Evolutionary conservation across 306 rosid species (phyloP), one percentile per base, ranked within the genome.

Genomic region (Sicyos baderoa): DNA sequence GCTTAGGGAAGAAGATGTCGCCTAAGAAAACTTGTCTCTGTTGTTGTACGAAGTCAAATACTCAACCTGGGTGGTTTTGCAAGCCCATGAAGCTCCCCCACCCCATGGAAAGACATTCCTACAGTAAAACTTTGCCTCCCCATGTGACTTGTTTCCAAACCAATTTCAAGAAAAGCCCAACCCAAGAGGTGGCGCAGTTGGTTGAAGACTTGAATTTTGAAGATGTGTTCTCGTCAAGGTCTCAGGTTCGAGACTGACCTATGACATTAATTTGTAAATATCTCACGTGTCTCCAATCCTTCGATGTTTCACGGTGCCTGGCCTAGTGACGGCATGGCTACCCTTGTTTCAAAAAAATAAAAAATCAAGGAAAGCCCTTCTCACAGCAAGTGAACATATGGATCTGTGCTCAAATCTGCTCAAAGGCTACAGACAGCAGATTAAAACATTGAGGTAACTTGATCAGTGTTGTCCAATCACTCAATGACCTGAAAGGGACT

Each of bases 1-100:
- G 7, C 71, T 47, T 66, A 47, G 55, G 71, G 71, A 66, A 66
- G 71, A 66, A 66, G 55, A 47, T 66, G 71, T 16, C 55, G 37
- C 55, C 52, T 66, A 6, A 66, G 55, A 25, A 22, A 47, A 66
- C 55, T 66, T 66, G 71, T 47, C 19, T 14, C 19, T 13, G 21
- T 47, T 65, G 27, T 47, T 44, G 54, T 66, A 66, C 21, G 54
- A 66, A 47, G 55, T 47, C 55, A 66, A 65, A 64, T 35, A 17
- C 68, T 18, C 68, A 37, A 61, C 17, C 25, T 17, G 27, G 68
- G 70, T 40, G 70, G 53, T 64, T 64, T 64, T 44, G 53, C 53
- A 62, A 42, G 29, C 70, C 70, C 54, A 62, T 22, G 14, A 62
- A 62, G 69, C 69, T 37, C 32, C 14, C 8, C 68, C 66, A 37